Evolutionary conservation across 148 eudicot genomes (phyloP).

Genomic region (Fagopyrum esculentum): DNA sequence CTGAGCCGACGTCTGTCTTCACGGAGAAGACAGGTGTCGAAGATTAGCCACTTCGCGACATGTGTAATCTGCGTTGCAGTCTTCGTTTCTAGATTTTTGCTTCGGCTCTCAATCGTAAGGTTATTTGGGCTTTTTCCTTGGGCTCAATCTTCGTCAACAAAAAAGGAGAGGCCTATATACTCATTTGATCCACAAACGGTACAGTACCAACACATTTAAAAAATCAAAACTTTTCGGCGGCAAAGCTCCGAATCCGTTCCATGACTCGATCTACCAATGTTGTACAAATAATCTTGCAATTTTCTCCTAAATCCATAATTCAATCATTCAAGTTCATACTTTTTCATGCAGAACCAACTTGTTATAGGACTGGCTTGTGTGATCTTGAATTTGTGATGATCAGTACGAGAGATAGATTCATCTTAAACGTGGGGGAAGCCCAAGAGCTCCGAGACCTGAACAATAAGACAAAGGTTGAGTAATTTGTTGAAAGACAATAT

Average conservation of each 20-base stretch:
- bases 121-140: too few relatives aligned
- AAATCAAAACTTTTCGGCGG: too few relatives aligned
- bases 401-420: not conserved
- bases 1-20: slow-evolving; percentile 1
- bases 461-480: not conserved
- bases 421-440: slow-evolving; percentile 11
- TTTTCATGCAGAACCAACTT: not conserved
- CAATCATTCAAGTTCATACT: not conserved
- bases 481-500: too few relatives aligned
- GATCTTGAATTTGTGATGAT: not conserved
- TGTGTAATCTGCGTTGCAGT: too few relatives aligned
- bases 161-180: too few relatives aligned
- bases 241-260: not conserved
- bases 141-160: too few relatives aligned
- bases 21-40: slow-evolving; percentile 3
- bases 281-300: too few relatives aligned
- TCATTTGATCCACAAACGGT: too few relatives aligned
- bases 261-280: not conserved
- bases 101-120: not conserved
- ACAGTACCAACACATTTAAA: too few relatives aligned
- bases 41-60: slow-evolving; percentile 1
- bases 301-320: not conserved
- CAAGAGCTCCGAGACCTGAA: slow-evolving; percentile 30
- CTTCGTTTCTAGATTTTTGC: not conserved
- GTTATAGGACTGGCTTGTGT: not conserved